Conservation (phyloP, 176 grass and related monocot species). For the Pontederia crassipes region DNA sequence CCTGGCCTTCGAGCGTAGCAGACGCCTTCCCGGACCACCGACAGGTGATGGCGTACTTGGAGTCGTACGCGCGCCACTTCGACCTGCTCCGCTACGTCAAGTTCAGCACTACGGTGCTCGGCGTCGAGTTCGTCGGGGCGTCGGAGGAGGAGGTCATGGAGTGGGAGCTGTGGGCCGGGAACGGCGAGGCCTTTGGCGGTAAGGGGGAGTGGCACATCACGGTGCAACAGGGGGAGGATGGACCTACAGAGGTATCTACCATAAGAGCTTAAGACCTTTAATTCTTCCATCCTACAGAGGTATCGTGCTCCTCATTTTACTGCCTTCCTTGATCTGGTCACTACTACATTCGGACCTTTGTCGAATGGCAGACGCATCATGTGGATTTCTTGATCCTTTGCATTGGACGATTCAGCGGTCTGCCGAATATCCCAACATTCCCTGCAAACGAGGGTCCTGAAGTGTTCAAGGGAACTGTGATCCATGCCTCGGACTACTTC, state of each 20-base stretch:
- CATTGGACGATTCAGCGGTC: slow-evolving; percentile 68
- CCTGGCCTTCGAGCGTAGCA: slow-evolving; percentile 42
- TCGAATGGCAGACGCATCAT: slow-evolving; percentile 16
- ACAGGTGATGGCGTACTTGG: slow-evolving; percentile 50
- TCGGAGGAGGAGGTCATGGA: slow-evolving; percentile 21
- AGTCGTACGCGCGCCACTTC: slow-evolving; percentile 64
- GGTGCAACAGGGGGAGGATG: slow-evolving; percentile 20
- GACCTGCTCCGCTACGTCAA: slow-evolving; percentile 34
- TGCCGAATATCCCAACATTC: slow-evolving; percentile 50
- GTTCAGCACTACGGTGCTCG: slow-evolving; percentile 31
- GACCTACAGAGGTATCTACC: neutral
- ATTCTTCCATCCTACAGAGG: neutral
- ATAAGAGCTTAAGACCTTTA: neutral
- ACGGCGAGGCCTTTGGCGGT: slow-evolving; percentile 56
- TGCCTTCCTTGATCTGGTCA: neutral
- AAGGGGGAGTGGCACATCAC: slow-evolving; percentile 40
- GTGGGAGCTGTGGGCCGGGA: slow-evolving; percentile 57
- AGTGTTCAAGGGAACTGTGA: slow-evolving; percentile 40
- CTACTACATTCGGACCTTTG: neutral
- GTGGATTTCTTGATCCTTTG: slow-evolving; percentile 75
- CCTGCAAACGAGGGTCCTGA: slow-evolving; percentile 38
- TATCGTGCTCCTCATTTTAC: neutral
- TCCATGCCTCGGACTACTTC: slow-evolving; percentile 52
- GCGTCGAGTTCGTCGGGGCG: slow-evolving; percentile 28
- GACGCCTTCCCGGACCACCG: slow-evolving; percentile 32